Conservation (phyloP, 2,329 filamentous ascomycete genomes). For the Spiromastix sp. region DNA sequence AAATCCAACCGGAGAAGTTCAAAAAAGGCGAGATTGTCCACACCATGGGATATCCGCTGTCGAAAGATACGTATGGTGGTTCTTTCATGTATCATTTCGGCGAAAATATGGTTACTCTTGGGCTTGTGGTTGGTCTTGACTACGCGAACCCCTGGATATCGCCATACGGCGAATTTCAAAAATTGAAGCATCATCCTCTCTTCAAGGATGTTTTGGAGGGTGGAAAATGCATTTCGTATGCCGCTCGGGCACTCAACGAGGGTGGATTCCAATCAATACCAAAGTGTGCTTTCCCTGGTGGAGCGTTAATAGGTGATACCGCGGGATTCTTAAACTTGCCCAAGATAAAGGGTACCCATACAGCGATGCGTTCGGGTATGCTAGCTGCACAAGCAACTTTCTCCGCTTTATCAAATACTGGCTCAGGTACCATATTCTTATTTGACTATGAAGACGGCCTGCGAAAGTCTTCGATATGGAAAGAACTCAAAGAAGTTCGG, state of each 20-base stretch:
- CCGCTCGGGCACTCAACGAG: conserved; percentile 80
- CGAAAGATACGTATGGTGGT: conserved; percentile 84
- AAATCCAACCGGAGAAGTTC: conserved; percentile 88
- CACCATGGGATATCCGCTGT: conserved; percentile 84
- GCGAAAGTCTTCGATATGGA: conserved; percentile 80
- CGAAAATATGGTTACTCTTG: conserved; percentile 88
- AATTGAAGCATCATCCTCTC: conserved; percentile 94
- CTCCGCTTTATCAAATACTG: conserved; percentile 52
- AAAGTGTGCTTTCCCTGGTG: conserved; percentile 91
- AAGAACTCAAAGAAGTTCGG: conserved; percentile 85
- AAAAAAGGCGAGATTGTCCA: conserved; percentile 75
- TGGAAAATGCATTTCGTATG: conserved; percentile 95
- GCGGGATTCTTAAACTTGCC: conserved; percentile 95
- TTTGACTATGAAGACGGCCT: conserved; percentile 90
- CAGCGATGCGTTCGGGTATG: conserved; percentile 96
- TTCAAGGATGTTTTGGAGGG: conserved; percentile 82
- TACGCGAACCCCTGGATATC: conserved; percentile 96
- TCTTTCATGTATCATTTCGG: conserved; percentile 99
- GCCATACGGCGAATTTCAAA: conserved; percentile 93
- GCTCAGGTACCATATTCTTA: conserved; percentile 69
- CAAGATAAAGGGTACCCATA: conserved; percentile 97
- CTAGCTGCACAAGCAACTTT: conserved; percentile 86
- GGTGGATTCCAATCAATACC: conserved; percentile 97
- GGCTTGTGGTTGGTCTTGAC: conserved; percentile 85
- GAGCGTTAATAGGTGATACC: conserved; percentile 89